Conservation (phyloP, 2,329 filamentous ascomycete genomes). For the Fusarium gaditjirri region DNA sequence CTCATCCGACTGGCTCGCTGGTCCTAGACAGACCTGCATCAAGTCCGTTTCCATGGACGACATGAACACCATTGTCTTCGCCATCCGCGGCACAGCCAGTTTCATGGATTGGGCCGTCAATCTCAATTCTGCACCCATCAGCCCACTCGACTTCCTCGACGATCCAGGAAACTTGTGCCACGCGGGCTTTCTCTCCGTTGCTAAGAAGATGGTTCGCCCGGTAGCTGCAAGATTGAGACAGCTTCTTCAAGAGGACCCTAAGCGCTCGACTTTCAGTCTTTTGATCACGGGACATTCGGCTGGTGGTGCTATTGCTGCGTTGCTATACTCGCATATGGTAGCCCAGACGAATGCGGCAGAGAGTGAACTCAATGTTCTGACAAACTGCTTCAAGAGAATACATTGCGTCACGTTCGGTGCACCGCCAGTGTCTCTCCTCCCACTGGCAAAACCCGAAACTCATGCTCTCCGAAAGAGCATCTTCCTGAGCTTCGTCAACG, state of each 20-base stretch:
- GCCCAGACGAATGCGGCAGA: slow-evolving; percentile 61
- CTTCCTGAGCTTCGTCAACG: slow-evolving; percentile 85
- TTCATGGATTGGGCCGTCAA: slow-evolving; percentile 92
- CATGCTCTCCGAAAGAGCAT: slow-evolving; percentile 69
- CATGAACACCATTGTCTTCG: slow-evolving; percentile 82
- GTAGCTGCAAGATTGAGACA: slow-evolving; percentile 76
- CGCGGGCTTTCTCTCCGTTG: slow-evolving; percentile 80
- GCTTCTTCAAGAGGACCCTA: slow-evolving; percentile 77
- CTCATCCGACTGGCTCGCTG: slow-evolving; percentile 74
- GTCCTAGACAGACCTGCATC: slow-evolving; percentile 88
- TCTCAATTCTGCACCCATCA: slow-evolving; percentile 73
- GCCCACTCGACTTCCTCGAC: slow-evolving; percentile 78
- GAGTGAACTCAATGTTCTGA: slow-evolving; percentile 77
- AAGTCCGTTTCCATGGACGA: slow-evolving; percentile 83
- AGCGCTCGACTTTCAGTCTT: slow-evolving; percentile 72
- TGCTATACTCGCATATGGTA: slow-evolving; percentile 87
- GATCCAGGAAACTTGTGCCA: slow-evolving; percentile 83
- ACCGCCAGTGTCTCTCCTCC: slow-evolving; percentile 78
- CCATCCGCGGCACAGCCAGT: slow-evolving; percentile 81
- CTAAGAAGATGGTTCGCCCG: slow-evolving; percentile 77
- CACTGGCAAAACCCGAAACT: slow-evolving; percentile 68
- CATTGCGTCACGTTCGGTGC: slow-evolving; percentile 90
- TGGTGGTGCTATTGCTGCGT: slow-evolving; percentile 82
- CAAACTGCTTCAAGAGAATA: slow-evolving; percentile 77
- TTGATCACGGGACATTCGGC: slow-evolving; percentile 89